phyloP scores from a whole-genome alignment of 202 grass and related monocot species.

The Carex arenaria region DNA sequence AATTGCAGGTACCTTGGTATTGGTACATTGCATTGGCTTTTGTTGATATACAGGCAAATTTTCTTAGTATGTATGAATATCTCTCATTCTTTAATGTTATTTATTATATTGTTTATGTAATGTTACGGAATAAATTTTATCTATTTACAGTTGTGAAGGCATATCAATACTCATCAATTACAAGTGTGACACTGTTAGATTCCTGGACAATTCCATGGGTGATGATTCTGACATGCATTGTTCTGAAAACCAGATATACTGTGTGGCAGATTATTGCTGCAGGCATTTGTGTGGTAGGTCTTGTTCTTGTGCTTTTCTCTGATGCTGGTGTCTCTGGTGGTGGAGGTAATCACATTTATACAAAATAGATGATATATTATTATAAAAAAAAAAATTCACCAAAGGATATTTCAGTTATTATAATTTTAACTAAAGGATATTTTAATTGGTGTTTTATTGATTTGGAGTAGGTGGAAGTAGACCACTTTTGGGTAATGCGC shows the following conservation, averaged over 20 bases:
- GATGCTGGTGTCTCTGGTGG: constrained; percentile 33
- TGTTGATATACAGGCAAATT: constrained; percentile 76
- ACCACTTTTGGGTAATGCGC: constrained; percentile 65
- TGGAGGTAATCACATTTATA: constrained; percentile 27
- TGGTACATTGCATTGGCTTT: constrained; percentile 72
- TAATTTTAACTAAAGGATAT: too few species aligned
- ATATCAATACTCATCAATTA: constrained; percentile 86
- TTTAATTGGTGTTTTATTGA: background rate
- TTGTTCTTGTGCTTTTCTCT: constrained; percentile 76
- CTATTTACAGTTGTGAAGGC: constrained; percentile 60
- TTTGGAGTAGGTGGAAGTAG: constrained; percentile 38
- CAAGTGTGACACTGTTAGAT: constrained; percentile 76
- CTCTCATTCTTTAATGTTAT: background rate
- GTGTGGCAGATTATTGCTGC: constrained; percentile 53
- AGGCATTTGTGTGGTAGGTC: constrained; percentile 61
- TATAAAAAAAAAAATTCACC: background rate
- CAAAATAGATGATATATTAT: background rate
- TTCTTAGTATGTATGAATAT: constrained; percentile 55
- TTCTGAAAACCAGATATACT: constrained; percentile 64
- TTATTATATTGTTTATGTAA: background rate
- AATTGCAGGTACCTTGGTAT: constrained; percentile 81
- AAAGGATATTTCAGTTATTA: too few species aligned
- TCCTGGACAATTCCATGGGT: constrained; percentile 90
- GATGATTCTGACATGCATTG: constrained; percentile 73
- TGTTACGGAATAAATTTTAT: background rate